Base-by-base conservation (phyloP, 2,329 filamentous ascomycete genomes). In the Claviceps africana region DNA sequence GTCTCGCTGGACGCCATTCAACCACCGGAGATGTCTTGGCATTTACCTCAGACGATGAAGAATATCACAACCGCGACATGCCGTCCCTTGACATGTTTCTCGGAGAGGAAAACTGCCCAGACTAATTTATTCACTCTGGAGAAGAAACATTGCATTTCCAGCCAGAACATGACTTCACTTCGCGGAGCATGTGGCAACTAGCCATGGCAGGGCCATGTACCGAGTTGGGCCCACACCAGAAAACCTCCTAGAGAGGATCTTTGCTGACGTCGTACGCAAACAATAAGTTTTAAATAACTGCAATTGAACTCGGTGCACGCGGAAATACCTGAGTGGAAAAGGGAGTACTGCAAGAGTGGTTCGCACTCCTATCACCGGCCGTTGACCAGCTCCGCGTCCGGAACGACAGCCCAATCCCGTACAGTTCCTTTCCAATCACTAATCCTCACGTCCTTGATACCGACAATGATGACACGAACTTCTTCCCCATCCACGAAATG, bases 361-460 rank as follows among this genome's bases (percentile, higher is more conserved):
- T 10, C 21, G 22, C 9, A 13, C 21, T 47, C 7, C 39, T 1
- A 21, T 43, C 45, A 53, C 33, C 64, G 57, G 5, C 75, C 74
- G 52, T 78, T 77, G 11, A 74, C 61, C 21, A 63, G 51, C 1
- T 56, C 54, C 4, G 53, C 64, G 30, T 64, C 64, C n/a, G 69
- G 64, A 3, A 67, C 51, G 66, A 54, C 79, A 62, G 75, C 75
- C 71, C 73, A 97, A 64, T 97, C 91, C 60, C 85, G 81, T 4
- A 97, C 88, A 15, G 82, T 81, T n/a, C 93, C 91, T 72, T 95
- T 95, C 86, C 86, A 95, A 66, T 95, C 93, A 58, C 86, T 89
- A 61, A 94, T 94, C 61, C 89, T 78, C 48, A 93, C 89, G 64
- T 90, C 87, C 60, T 77, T 79, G 59, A 97, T 88, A 60, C 78